Percentiles rank a stretch among this genome's conserved stretches.
phyloP scores from a whole-genome alignment of 192 early-diverging fungal species.

The Rhizophagus prolifer region DNA sequence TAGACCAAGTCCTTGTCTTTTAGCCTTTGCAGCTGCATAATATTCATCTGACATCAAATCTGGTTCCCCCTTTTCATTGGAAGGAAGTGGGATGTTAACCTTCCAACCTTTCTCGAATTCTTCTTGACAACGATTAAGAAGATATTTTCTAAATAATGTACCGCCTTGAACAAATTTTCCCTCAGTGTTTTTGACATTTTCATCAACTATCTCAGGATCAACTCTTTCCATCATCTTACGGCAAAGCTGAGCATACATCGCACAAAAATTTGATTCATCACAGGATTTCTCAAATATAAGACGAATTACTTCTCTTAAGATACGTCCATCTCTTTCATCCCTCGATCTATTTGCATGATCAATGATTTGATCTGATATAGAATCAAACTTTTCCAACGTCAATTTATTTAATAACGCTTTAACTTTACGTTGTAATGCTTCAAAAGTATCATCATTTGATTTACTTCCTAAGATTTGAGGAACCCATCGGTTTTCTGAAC shows the following conservation, averaged over 20 bases:
- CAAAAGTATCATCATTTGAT: slow-evolving; percentile 48
- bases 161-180: slow-evolving; percentile 56
- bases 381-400: slow-evolving; percentile 92
- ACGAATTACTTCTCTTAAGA: slow-evolving; percentile 80
- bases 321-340: slow-evolving; percentile 64
- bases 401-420: slow-evolving; percentile 95
- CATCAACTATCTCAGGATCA: slow-evolving; percentile 57
- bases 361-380: slow-evolving; percentile 81
- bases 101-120: slow-evolving; percentile 93
- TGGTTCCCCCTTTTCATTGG: slow-evolving; percentile 57
- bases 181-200: slow-evolving; percentile 57
- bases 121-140: slow-evolving; percentile 92
- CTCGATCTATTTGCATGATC: slow-evolving; percentile 70
- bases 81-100: slow-evolving; percentile 63
- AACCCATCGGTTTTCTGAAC: slow-evolving; percentile 81
- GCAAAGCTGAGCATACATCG: slow-evolving; percentile 90
- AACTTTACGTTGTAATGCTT: slow-evolving; percentile 74
- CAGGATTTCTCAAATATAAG: slow-evolving; percentile 94
- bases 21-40: slow-evolving; percentile 85
- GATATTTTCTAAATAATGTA: slow-evolving; percentile 83
- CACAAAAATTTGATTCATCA: slow-evolving; percentile 89
- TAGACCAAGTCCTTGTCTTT: slow-evolving; percentile 93
- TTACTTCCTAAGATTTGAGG: slow-evolving; percentile 54
- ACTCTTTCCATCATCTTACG: slow-evolving; percentile 70
- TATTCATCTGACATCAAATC: slow-evolving; percentile 79